A percentile compares a stretch with the other conserved stretches of the same genome.
These are phyloP conservation scores for Phyllosticta citriasiana DNA, from an alignment of 2,329 filamentous ascomycete species.

Conservation along the genomic window DNA sequence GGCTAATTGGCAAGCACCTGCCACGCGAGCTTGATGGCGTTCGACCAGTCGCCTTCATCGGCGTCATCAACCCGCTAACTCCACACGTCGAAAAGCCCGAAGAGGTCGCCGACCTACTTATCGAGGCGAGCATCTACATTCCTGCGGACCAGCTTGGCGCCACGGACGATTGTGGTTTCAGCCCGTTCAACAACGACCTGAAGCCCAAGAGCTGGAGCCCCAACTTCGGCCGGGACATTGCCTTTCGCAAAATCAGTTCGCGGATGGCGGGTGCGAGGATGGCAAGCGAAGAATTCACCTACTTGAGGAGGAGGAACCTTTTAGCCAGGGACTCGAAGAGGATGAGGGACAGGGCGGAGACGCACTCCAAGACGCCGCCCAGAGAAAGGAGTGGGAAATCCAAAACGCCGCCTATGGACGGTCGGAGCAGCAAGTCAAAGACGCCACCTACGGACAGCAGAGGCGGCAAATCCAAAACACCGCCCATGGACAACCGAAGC, in stretches of 20 bases:
- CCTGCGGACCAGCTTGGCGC: conserved; percentile 5
- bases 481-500: background rate
- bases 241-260: conserved; percentile 6
- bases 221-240: conserved; percentile 6
- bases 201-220: conserved; percentile 10
- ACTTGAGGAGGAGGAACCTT: background rate
- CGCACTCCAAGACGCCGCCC: conserved; percentile 5
- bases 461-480: conserved; percentile 1
- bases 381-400: background rate
- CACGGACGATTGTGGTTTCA: conserved; percentile 9
- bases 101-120: conserved; percentile 3
- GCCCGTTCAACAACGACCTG: conserved; percentile 7
- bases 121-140: conserved; percentile 8
- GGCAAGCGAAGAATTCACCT: conserved; percentile 6
- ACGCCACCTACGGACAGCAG: background rate
- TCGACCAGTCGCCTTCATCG: conserved; percentile 1
- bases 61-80: conserved; percentile 1
- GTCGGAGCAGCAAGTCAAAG: background rate
- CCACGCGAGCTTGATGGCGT: conserved; percentile 1
- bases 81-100: conserved; percentile 9
- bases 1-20: conserved; percentile 5
- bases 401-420: background rate
- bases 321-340: conserved; percentile 7
- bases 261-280: conserved; percentile 1
- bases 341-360: background rate